Evolutionary conservation across 2,329 filamentous ascomycete species (phyloP), one percentile per base, ranked within the genome.

Genomic region (Pezicula radicicola): DNA sequence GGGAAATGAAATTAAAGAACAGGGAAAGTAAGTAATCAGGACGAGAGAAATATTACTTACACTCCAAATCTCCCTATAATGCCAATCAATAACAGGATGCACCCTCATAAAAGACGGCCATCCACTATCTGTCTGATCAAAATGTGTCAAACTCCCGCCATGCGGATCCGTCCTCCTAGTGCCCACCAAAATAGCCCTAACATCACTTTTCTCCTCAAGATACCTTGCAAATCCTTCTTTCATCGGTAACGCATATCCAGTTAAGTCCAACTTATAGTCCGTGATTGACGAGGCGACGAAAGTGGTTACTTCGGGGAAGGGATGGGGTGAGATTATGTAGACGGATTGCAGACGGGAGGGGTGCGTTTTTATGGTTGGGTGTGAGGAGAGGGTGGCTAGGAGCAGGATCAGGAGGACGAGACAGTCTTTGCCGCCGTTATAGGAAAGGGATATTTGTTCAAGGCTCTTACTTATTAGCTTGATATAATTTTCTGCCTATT

Each of bases 371-470:
- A 33, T 52, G 52, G 52, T 27, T 35, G 65, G 46, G 27, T 59
- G 55, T 8, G 61, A 58, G 16, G 71, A 63, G 50, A 66, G 66
- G n/a, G 54, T 66, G 65, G 60, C 55, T 6, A 81, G 74, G 66
- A 96, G 90, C 58, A 97, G 77, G 64, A 97, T 81, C 6, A 97
- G 79, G 16, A 97, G 84, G 49, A 97, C 92, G 16, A 97, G 87
- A 65, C 93, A 97, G 77, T 97, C 94, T 71, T 99, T 99, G 55
- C 94, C 94, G 66, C 94, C 94, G 64, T 99, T 99, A 73, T 97
- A 99, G 51, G 93, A 96, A 58, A 97, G 78, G 5, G 92, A 91
- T 55, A 97, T 79, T 66, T 95, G 81, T 53, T 87, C 79, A 56
- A 88, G 80, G 53, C 89, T 94, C 63, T 54, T 42, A 42, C 19